Evolutionary conservation across 2,329 filamentous ascomycete genomes (phyloP), one percentile per base, ranked within the genome.

Genomic region (Didymella pomorum): DNA sequence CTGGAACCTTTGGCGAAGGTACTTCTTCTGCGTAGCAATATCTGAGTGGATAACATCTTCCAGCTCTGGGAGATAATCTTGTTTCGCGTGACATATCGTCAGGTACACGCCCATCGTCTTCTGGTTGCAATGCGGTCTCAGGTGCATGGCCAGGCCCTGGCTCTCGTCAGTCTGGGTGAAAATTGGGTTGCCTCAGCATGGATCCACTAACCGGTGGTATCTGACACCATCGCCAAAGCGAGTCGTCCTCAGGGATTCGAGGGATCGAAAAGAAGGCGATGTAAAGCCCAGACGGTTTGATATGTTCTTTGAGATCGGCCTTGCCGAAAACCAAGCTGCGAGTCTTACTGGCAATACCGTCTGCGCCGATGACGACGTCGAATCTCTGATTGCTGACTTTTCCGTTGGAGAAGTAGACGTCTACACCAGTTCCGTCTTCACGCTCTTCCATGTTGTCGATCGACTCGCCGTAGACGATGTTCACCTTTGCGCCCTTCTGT

Each of bases 21-120:
- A 73, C 3, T 70, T 62, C 63, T 83, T 84, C 62, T 84, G 74
- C 35, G 75, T 74, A 26, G 71, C 47, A 1, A 78, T 53, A 26
- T 78, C 76, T 1, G 75, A 75, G 2, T 58, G 35, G 16, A 69
- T 31, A 1, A 66, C 51, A 8, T 61, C 58, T 28, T 71, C 67
- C 11, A 69, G 37, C 14, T 61, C 62, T 0, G 66, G 63, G 23
- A 63, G 37, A 4, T 33, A 51, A 2, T 41, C 55, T 44, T 62
- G 51, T 16, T 43, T 64, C 3, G 63, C 50, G 2, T 66, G 68
- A 14, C 50, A 67, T 1, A 76, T 72, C 23, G 65, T 63, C 1
- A 70, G 53, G 35, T 74, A 73, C 2, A 63, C 64, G 4, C 69
- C 70, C 51, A 69, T 66, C 7, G 70, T 70, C 7, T 63, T 63